phyloP scores from a whole-genome alignment of 73 alveolate genomes.

The Blepharisma stoltei region DNA sequence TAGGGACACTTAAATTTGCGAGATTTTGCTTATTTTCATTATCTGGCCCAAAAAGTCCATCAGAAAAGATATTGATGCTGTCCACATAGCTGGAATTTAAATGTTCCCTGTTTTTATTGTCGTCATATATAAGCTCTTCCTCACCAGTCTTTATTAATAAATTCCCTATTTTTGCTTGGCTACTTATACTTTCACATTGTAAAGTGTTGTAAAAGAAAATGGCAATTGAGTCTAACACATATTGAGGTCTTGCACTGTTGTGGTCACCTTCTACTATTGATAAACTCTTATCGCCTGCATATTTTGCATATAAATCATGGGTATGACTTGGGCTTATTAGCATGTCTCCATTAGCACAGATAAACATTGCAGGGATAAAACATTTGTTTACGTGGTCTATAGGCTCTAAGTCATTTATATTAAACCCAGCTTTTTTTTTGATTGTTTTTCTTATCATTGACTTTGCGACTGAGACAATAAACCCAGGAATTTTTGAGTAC shows the following conservation, averaged over 20 bases:
- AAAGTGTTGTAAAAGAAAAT: constrained; percentile 44
- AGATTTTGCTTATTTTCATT: too few relatives aligned
- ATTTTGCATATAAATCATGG: constrained; percentile 79
- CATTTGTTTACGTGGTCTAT: constrained; percentile 69
- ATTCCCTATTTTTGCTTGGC: too few relatives aligned
- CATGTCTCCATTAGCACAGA: constrained; percentile 85
- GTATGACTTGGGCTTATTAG: constrained; percentile 93
- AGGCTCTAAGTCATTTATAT: constrained; percentile 81
- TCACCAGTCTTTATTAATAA: too few relatives aligned
- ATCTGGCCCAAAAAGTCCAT: too few relatives aligned
- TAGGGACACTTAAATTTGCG: too few relatives aligned
- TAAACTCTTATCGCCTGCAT: constrained; percentile 91
- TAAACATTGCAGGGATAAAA: constrained; percentile 83
- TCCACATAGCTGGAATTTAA: too few relatives aligned
- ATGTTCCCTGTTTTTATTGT: too few relatives aligned
- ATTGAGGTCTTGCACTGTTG: constrained; percentile 48
- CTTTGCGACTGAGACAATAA: constrained; percentile 64
- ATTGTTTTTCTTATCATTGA: constrained; percentile 77
- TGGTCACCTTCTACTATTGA: constrained; percentile 50
- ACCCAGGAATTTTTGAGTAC: constrained; percentile 50
- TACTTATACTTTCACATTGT: not conserved
- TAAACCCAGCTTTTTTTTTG: constrained; percentile 82
- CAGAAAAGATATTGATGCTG: too few relatives aligned
- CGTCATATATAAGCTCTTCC: too few relatives aligned
- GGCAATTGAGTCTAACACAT: constrained; percentile 47